Percentiles rank a stretch among this genome's conserved stretches.
Evolutionary conservation across 2,329 filamentous ascomycete species (phyloP).

Genomic region (Amphichorda felina): DNA sequence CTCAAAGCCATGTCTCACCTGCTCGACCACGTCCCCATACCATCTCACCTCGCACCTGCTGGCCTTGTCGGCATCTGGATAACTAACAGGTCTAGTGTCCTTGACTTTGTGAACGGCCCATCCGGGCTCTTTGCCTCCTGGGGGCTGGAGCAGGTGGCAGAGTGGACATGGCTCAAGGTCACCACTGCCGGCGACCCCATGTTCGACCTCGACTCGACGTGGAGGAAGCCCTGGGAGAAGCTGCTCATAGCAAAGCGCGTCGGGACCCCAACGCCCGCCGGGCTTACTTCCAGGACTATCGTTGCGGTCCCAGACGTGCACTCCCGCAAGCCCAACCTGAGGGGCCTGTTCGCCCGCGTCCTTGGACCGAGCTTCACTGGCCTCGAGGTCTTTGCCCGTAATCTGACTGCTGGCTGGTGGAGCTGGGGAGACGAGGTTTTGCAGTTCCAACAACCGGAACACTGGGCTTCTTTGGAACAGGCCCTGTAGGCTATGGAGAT

Average conservation of each 20-base stretch:
- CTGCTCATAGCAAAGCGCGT: slow-evolving; percentile 47
- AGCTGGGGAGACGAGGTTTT: slow-evolving; percentile 66
- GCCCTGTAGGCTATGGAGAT: too few species aligned
- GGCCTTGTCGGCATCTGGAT: slow-evolving; percentile 64
- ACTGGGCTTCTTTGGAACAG: slow-evolving; percentile 27
- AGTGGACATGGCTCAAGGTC: slow-evolving; percentile 74
- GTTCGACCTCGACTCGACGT: slow-evolving; percentile 43
- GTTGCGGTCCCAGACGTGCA: slow-evolving; percentile 64
- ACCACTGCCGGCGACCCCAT: slow-evolving; percentile 54
- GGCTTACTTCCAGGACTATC: slow-evolving; percentile 38
- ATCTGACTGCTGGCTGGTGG: slow-evolving; percentile 66
- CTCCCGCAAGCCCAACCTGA: slow-evolving; percentile 66
- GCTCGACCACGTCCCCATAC: slow-evolving; percentile 43
- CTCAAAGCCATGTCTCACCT: slow-evolving; percentile 34
- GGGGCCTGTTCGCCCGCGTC: slow-evolving; percentile 43
- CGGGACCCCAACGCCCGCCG: slow-evolving; percentile 13
- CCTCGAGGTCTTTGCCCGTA: slow-evolving; percentile 68
- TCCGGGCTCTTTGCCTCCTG: slow-evolving; percentile 43
- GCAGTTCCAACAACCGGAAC: slow-evolving; percentile 50
- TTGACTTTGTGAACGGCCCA: slow-evolving; percentile 38
- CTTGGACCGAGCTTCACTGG: slow-evolving; percentile 39
- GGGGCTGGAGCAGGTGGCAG: slow-evolving; percentile 52
- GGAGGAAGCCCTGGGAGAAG: slow-evolving; percentile 69
- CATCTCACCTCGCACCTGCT: slow-evolving; percentile 35
- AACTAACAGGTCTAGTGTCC: slow-evolving; percentile 56